A percentile compares a stretch with the other conserved stretches of the same genome.
Conservation (phyloP, 352 stramenopile species). For the Peronospora belbahrii region DNA sequence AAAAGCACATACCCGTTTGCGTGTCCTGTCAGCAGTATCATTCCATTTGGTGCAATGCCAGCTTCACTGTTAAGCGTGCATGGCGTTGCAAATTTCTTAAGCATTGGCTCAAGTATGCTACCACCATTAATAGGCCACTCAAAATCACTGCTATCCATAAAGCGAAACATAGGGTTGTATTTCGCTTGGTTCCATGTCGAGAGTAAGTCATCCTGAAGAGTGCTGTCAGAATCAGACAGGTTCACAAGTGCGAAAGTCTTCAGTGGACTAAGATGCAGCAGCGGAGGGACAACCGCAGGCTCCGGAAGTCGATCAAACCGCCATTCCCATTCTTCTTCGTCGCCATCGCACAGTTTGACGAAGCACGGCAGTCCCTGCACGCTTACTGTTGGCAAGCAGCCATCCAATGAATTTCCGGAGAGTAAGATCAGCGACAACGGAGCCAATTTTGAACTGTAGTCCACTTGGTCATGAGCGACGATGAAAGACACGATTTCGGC, state of each 20-base stretch:
- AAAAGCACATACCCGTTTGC: conserved; percentile 47
- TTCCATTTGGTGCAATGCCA: conserved; percentile 31
- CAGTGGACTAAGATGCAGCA: conserved; percentile 49
- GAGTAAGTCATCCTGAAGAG: conserved; percentile 41
- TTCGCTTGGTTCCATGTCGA: conserved; percentile 30
- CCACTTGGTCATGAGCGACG: conserved; percentile 44
- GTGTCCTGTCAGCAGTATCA: conserved; percentile 53
- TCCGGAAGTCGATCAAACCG: conserved; percentile 29
- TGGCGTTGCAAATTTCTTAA: conserved; percentile 41
- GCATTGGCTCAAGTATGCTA: conserved; percentile 40
- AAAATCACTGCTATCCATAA: conserved; percentile 42
- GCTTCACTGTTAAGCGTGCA: conserved; percentile 17
- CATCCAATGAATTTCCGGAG: conserved; percentile 66
- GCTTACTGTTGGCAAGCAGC: conserved; percentile 47
- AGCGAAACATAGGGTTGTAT: conserved; percentile 27
- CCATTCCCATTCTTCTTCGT: conserved; percentile 75
- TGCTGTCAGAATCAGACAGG: conserved; percentile 27
- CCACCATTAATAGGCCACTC: conserved; percentile 69
- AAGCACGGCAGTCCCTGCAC: conserved; percentile 63
- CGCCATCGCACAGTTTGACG: conserved; percentile 37
- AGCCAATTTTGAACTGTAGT: conserved; percentile 37
- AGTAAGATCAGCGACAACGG: conserved; percentile 60
- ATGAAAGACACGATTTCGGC: conserved; percentile 46
- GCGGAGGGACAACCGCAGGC: conserved; percentile 26
- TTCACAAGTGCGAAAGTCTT: conserved; percentile 39